Evolutionary conservation across 2,329 filamentous ascomycete genomes (phyloP), one percentile per base, ranked within the genome.

Genomic region (Beauveria caledonica): DNA sequence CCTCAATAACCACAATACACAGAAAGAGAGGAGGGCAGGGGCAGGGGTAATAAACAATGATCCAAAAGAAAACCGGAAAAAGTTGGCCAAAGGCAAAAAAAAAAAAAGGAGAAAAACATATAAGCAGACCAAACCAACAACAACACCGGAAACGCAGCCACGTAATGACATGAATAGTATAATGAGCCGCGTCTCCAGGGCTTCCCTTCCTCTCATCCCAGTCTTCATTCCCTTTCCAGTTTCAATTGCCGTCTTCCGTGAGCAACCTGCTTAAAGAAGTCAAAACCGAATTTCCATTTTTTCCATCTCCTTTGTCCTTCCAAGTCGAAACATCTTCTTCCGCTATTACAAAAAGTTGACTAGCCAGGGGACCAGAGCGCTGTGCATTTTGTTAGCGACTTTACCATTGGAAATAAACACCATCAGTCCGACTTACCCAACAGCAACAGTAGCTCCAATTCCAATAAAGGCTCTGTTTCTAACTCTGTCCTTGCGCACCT

Each of bases 401-500:
- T 2, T 7, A 5, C 25, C 13, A 19, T 53, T 44, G 19, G 27
- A 23, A 50, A 17, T 50, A 13, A 40, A 39, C 5, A 15, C 42
- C 15, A 39, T 21, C 52, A 46, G 88, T 42, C 17, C 36, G 17
- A 58, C 92, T 78, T 84, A 97, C 94, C 92, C 92, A 73, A 97
- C 83, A 61, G 90, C 90, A 72, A 97, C 81, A 51, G 90, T 94
- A 61, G 91, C 91, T 64, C 87, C 90, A 58, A 97, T 84, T 62
- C 94, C 93, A 64, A 96, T 82, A 63, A 96, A 78, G 51, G 94
- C 91, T 70, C 92, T 85, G 74, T 87, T 90, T 76, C 90, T 87
- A 65, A 97, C 90, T 69, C 86, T 89, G 76, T 95, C 88, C 76
- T 91, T 92, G 73, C 87, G 87, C 66, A 95, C 73, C 74, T 94